Conservation (phyloP, 768 basidiomycete genomes). For the Lactarius sp. region DNA sequence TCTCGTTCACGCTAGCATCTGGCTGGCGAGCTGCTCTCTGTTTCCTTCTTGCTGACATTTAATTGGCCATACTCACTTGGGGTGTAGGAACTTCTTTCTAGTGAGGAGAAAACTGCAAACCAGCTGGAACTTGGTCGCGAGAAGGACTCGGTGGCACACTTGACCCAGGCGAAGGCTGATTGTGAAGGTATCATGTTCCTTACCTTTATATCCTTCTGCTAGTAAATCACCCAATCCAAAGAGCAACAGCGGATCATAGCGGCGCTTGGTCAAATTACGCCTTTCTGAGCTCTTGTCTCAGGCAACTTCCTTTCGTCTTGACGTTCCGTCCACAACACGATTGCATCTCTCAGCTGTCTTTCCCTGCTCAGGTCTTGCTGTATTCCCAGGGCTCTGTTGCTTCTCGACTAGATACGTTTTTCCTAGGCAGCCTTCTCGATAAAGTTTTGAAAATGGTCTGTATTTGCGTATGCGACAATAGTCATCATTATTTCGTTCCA, state of each 20-base stretch:
- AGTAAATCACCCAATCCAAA: slow-evolving; percentile 3
- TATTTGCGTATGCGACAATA: background rate
- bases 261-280: background rate
- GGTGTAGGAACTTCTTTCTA: slow-evolving; percentile 3
- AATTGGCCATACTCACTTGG: background rate
- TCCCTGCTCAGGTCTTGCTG: background rate
- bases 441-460: background rate
- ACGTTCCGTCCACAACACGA: background rate
- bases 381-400: background rate
- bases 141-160: slow-evolving; percentile 4
- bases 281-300: background rate
- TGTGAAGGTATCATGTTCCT: slow-evolving; percentile 16
- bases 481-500: background rate
- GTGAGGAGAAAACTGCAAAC: slow-evolving; percentile 3
- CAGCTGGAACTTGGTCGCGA: slow-evolving; percentile 14
- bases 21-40: background rate
- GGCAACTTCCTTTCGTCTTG: background rate
- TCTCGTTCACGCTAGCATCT: background rate
- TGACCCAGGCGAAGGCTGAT: slow-evolving; percentile 12
- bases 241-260: slow-evolving; percentile 11
- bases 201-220: background rate
- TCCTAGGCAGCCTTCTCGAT: background rate
- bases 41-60: background rate
- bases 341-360: background rate
- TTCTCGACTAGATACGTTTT: background rate